These are phyloP conservation scores for Neofusicoccum kwambonambiense DNA, from an alignment of 2,329 filamentous ascomycete genomes.

Conservation along the genomic window DNA sequence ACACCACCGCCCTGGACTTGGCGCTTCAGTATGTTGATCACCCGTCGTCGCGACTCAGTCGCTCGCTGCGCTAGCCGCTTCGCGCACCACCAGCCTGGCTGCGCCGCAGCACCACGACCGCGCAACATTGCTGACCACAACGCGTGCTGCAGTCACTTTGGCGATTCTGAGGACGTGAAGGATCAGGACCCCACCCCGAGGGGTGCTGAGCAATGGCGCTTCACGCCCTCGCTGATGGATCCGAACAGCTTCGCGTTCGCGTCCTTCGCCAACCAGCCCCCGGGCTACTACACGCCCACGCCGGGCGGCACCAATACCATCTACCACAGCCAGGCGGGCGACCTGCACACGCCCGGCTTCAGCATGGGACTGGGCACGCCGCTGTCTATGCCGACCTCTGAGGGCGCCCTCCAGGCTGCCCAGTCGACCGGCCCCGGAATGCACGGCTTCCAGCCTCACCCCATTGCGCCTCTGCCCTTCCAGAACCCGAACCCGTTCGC, in stretches of 20 bases:
- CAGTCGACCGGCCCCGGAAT: constrained; percentile 53
- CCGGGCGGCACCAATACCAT: constrained; percentile 76
- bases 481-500: constrained; percentile 71
- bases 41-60: constrained; percentile 19
- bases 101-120: not conserved
- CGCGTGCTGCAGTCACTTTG: constrained; percentile 39
- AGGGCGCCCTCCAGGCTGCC: constrained; percentile 62
- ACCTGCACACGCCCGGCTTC: constrained; percentile 80
- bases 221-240: constrained; percentile 86
- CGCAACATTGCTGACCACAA: constrained; percentile 3
- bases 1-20: constrained; percentile 41
- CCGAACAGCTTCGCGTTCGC: constrained; percentile 79
- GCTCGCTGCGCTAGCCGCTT: constrained; percentile 20
- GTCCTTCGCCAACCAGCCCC: constrained; percentile 73
- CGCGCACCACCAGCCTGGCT: not conserved
- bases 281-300: constrained; percentile 85
- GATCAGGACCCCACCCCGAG: constrained; percentile 82
- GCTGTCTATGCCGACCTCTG: constrained; percentile 73
- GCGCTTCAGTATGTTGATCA: constrained; percentile 42
- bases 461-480: constrained; percentile 45
- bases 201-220: constrained; percentile 78
- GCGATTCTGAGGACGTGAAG: constrained; percentile 56
- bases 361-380: constrained; percentile 75
- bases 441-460: constrained; percentile 60
- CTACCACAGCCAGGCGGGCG: constrained; percentile 80